These are phyloP conservation scores for Pyrrhoderma noxium DNA, from an alignment of 1,284 basidiomycete species.

Conservation along the genomic window DNA sequence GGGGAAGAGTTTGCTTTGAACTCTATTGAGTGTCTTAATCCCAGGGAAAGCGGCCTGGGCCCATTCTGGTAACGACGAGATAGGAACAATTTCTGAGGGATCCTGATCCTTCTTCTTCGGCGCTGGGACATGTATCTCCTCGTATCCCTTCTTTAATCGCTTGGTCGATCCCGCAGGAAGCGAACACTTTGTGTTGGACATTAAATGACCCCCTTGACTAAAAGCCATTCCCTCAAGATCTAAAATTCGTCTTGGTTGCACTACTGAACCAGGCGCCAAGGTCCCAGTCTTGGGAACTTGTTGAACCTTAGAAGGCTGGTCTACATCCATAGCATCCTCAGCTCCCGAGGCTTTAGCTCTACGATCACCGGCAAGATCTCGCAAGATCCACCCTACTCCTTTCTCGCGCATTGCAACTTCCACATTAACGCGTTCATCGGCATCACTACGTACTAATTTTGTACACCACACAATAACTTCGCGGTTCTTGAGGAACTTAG, in stretches of 20 bases:
- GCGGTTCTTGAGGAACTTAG: conserved; percentile 90
- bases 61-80: conserved; percentile 80
- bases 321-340: conserved; percentile 74
- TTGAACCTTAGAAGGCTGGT: conserved; percentile 39
- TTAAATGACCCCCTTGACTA: conserved; percentile 91
- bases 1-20: conserved; percentile 93
- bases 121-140: conserved; percentile 96
- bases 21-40: conserved; percentile 78
- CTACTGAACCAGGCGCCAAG: conserved; percentile 80
- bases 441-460: conserved; percentile 85
- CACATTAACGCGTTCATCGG: conserved; percentile 87
- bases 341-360: conserved; percentile 43
- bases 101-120: conserved; percentile 73
- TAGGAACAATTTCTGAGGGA: conserved; percentile 69
- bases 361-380: conserved; percentile 77
- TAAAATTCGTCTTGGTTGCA: conserved; percentile 80
- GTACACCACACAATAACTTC: conserved; percentile 99
- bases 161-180: conserved; percentile 98
- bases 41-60: conserved; percentile 78
- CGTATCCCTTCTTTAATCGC: conserved; percentile 92
- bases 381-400: conserved; percentile 92
- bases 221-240: conserved; percentile 96
- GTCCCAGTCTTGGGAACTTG: conserved; percentile 83
- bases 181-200: conserved; percentile 98
- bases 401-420: conserved; percentile 99